Conservation (phyloP, 1,139 yeast genomes). For the Casaregolazyma lundiana region DNA sequence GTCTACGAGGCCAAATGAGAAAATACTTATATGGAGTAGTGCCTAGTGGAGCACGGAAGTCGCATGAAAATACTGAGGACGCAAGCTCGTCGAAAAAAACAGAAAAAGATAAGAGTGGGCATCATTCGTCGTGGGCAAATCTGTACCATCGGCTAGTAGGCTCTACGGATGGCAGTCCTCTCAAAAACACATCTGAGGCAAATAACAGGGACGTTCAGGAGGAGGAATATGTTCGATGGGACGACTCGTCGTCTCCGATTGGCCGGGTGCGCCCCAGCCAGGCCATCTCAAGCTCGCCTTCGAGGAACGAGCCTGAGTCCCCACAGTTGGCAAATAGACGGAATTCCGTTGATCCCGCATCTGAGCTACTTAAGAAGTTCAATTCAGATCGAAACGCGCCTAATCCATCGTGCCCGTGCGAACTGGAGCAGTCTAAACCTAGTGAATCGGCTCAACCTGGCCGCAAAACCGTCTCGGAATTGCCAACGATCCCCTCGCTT, state of each 20-base stretch:
- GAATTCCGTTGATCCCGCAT: constrained; percentile 10
- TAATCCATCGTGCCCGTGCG: not conserved
- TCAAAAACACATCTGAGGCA: not conserved
- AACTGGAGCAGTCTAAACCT: not conserved
- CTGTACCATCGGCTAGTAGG: constrained; percentile 12
- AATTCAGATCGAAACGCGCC: not conserved
- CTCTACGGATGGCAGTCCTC: constrained; percentile 2
- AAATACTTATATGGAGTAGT: constrained; percentile 16
- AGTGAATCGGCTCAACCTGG: not conserved
- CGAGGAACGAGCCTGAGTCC: not conserved
- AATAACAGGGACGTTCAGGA: not conserved
- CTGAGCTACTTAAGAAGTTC: constrained; percentile 11
- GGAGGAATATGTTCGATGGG: constrained; percentile 20
- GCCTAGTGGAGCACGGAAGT: constrained; percentile 13
- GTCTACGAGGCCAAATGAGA: constrained; percentile 10
- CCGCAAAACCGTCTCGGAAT: not conserved
- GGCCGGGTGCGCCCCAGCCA: not conserved
- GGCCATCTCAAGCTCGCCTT: constrained; percentile 5
- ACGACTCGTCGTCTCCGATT: constrained; percentile 17
- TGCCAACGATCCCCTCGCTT: not conserved
- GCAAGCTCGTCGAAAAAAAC: not conserved
- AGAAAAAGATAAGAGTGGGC: not conserved
- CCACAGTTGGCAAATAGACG: not conserved
- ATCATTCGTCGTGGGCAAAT: constrained; percentile 8
- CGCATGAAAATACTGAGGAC: constrained; percentile 1